Base-by-base conservation (phyloP, 441 rosid species). In the Flueggea neowawraea region DNA sequence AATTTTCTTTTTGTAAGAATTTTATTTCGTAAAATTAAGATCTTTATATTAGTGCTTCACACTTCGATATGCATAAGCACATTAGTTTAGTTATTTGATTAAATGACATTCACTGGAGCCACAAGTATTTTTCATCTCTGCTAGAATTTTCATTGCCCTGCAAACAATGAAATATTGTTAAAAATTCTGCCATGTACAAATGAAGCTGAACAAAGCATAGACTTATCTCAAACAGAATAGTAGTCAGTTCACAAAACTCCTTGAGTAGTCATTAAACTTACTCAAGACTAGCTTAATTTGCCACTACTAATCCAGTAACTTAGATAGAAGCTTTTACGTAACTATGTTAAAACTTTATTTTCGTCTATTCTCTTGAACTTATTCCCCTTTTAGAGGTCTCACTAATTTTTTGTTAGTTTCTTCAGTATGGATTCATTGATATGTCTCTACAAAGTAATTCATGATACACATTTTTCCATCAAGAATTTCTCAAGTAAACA, bases 91-190 rank as follows among this genome's bases (percentile, higher is more conserved):
- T 43, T 48, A 15, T 15, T 47, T 51, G 31, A 33, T 59, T 73
- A 92, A 69, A 65, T 84, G 87, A 76, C 96, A 88, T 48, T 87
- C 90, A 69, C 78, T 84, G 66, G 78, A 73, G 44, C 97, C 99
- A 81, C 85, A 92, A 52, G 96, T 85, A 76, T 78, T 82, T 82
- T 84, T 88, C 99, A 95, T 95, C 69, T 95, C 98, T 60, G 84
- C 61, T 57, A 90, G 76, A 68, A 90, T 77, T 81, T 81, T 88
- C 52, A 87, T 69, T 67, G 96, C 95, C 84, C 99, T 95, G 85
- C 55, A 79, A 61, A 72, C 22, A 48, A 16, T 60, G 12, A 61
- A 57, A 61, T 22, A 15, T 33, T 4, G 45, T 60, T 31, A 12
- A 39, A 67, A 63, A 50, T 9, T 12, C 12, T 4, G 12, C n/a